A percentile compares a stretch with the other conserved stretches of the same genome.
phyloP scores from a whole-genome alignment of 768 basidiomycete species.

The Cantharellus cinnabarinus region DNA sequence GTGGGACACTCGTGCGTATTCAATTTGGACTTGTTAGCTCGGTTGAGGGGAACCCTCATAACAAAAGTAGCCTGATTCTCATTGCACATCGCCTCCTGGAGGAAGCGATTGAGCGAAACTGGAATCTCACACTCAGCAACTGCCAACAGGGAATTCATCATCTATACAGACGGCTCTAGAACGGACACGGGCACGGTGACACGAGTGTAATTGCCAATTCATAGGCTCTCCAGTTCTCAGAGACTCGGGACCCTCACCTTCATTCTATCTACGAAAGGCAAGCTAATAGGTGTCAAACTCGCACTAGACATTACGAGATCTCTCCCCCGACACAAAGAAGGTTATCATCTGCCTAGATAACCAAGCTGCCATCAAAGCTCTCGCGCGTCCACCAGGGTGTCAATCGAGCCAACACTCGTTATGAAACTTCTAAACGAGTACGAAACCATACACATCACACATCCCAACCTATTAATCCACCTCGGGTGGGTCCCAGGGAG shows the following conservation, averaged over 20 bases:
- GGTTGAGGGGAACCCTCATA: too few species aligned
- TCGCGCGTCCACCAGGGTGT: neutral
- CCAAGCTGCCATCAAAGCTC: slow-evolving; percentile 3
- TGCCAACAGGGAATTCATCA: too few species aligned
- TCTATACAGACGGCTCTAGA: too few species aligned
- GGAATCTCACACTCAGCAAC: too few species aligned
- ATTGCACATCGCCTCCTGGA: too few species aligned
- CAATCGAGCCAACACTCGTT: slow-evolving; percentile 3
- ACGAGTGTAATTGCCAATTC: too few species aligned
- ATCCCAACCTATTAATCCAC: neutral
- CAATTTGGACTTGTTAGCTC: too few species aligned
- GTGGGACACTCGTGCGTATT: too few species aligned
- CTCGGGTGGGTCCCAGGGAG: slow-evolving; percentile 4
- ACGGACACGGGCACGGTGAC: too few species aligned
- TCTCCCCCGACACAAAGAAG: neutral
- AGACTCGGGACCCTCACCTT: neutral
- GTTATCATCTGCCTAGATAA: slow-evolving; percentile 4
- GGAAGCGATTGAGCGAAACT: too few species aligned
- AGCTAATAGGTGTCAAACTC: slow-evolving; percentile 1
- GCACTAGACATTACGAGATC: neutral
- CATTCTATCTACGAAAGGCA: slow-evolving; percentile 5
- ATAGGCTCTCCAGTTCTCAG: neutral
- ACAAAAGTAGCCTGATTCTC: too few species aligned
- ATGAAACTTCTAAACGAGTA: neutral
- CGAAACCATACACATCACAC: neutral